phyloP scores from a whole-genome alignment of 2,329 filamentous ascomycete genomes.

The Xylogone sp. region DNA sequence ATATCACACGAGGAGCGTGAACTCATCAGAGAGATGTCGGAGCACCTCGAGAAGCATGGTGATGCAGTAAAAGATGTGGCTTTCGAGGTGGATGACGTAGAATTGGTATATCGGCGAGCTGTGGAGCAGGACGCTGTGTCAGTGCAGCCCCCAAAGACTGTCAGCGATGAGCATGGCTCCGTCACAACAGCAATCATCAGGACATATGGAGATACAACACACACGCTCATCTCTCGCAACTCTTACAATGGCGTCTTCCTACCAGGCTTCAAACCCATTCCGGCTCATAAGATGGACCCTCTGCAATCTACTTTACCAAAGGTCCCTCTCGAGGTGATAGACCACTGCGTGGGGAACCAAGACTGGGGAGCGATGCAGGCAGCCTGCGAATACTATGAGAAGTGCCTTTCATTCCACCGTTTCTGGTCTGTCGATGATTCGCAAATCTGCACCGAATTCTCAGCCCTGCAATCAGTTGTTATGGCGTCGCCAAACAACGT shows the following conservation, averaged over 20 bases:
- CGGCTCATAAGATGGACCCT: conserved; percentile 30
- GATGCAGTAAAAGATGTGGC: conserved; percentile 95
- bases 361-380: conserved; percentile 84
- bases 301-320: conserved; percentile 48
- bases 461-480: conserved; percentile 81
- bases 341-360: conserved; percentile 97
- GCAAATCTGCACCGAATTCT: conserved; percentile 90
- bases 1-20: conserved; percentile 60
- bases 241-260: conserved; percentile 75
- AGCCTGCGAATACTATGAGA: conserved; percentile 72
- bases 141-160: conserved; percentile 55
- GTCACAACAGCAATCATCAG: conserved; percentile 75
- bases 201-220: conserved; percentile 94
- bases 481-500: conserved; percentile 82
- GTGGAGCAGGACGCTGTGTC: conserved; percentile 60
- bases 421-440: conserved; percentile 97
- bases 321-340: conserved; percentile 70
- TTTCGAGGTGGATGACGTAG: conserved; percentile 88
- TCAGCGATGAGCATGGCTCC: conserved; percentile 57
- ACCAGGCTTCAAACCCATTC: conserved; percentile 68
- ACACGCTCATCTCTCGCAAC: conserved; percentile 77
- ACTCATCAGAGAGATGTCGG: conserved; percentile 71
- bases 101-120: conserved; percentile 73
- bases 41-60: conserved; percentile 80
- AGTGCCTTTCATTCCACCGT: conserved; percentile 85